Evolutionary conservation across 2,329 filamentous ascomycete species (phyloP), one percentile per base, ranked within the genome.

Genomic region (Pyrenophora tritici-repentis): DNA sequence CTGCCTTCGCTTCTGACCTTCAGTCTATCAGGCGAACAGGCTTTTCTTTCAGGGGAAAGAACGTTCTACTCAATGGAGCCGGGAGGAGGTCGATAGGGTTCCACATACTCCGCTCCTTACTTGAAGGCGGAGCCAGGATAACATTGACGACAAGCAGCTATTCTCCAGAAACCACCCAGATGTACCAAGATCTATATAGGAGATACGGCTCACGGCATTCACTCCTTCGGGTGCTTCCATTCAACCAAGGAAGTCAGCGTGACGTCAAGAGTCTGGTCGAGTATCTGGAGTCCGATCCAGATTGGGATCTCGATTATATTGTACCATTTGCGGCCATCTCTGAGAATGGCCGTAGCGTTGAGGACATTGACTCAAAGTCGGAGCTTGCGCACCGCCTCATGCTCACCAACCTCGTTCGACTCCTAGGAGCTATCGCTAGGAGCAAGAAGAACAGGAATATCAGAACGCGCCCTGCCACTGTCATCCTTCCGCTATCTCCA

Each of bases 241-340:
- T 99, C 85, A 99, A 99, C 77, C 92, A 97, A 75, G 94, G 93
- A 59, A 97, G 93, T 80, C 94, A 97, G 79, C 93, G 97, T 75
- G 94, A 99, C 72, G 90, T 97, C 31, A 91, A 97, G 74, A 91
- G 91, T 39, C 83, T 99, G 6, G 82, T 99, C 44, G 84, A 97
- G 55, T 99, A 97, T 80, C 95, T 99, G 71, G 99, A 97, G 86
- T 92, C 87, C 72, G 95, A 94, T 58, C 87, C 99, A 7, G 94
- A 94, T 59, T 99, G 95, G 94, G 94, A 99, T 76, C 84, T 99
- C 32, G 94, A 99, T 77, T 96, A 87, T 73, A 88, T 99, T 56
- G 85, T 99, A 59, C 94, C 94, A 10, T 99, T 99, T 73, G 94
- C 94, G 56, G 94, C 94, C 67, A 99, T 99, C 61, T 91, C 94